These are phyloP conservation scores for Triticum monococcum DNA, from an alignment of 176 grass and related monocot species.

Conservation along the genomic window DNA sequence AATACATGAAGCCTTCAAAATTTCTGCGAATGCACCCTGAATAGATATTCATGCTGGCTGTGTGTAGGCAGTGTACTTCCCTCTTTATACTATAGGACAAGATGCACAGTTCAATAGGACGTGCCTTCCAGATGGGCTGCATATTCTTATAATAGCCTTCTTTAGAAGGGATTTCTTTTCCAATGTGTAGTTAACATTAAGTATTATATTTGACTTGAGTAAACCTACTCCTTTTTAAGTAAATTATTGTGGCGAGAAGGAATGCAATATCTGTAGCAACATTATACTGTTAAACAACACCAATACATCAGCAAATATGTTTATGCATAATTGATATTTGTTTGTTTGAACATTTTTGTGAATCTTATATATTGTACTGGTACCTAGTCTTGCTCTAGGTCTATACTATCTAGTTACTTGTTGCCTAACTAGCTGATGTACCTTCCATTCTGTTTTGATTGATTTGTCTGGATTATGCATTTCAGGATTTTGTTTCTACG, in stretches of 20 bases:
- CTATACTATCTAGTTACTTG: neutral
- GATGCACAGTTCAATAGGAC: neutral
- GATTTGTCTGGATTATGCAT: neutral
- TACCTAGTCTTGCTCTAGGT: neutral
- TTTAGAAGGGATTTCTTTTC: conserved; percentile 12
- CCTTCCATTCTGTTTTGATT: neutral
- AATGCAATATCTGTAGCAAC: neutral
- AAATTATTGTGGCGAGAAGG: neutral
- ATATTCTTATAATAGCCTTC: neutral
- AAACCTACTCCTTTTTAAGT: neutral
- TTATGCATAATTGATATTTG: neutral
- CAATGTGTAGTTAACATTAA: neutral
- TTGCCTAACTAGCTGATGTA: neutral
- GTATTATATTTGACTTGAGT: neutral
- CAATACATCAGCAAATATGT: neutral
- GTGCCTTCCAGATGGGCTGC: neutral
- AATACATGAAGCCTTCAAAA: neutral
- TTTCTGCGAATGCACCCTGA: neutral
- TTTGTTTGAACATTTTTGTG: neutral
- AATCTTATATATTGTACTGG: neutral
- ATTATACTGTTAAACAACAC: neutral
- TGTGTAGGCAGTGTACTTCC: neutral
- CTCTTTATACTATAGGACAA: neutral
- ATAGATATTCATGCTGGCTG: neutral
- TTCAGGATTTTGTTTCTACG: neutral